Conservation (phyloP, 2,329 filamentous ascomycete genomes). For the Huntiella bhutanensis region DNA sequence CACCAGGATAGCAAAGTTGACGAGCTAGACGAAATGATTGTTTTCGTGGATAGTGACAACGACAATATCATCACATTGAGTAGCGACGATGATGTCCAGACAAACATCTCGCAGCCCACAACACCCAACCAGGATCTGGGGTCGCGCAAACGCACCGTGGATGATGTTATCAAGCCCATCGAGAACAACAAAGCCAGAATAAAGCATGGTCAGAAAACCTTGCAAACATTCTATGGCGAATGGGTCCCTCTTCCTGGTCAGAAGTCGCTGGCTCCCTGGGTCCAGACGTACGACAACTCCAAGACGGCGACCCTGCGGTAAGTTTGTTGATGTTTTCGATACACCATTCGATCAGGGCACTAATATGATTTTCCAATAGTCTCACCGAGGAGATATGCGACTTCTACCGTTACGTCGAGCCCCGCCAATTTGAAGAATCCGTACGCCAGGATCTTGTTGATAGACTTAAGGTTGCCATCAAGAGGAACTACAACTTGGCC, state of each 20-base stretch:
- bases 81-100: conserved; percentile 5
- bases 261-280: conserved; percentile 24
- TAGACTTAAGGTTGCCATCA: conserved; percentile 44
- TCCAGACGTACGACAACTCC: conserved; percentile 28
- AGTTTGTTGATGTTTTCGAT: background rate
- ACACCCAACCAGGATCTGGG: conserved; percentile 25
- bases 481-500: conserved; percentile 29
- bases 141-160: conserved; percentile 54
- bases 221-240: conserved; percentile 29
- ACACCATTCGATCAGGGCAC: background rate
- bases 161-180: conserved; percentile 46
- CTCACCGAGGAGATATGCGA: conserved; percentile 80
- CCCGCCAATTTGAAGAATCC: conserved; percentile 54
- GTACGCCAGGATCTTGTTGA: conserved; percentile 56
- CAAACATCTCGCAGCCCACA: conserved; percentile 8
- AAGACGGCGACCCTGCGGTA: conserved; percentile 1
- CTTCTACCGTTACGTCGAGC: conserved; percentile 72
- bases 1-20: conserved; percentile 32
- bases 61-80: conserved; percentile 19
- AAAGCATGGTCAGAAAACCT: conserved; percentile 21
- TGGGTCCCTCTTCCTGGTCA: conserved; percentile 31
- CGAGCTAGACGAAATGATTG: conserved; percentile 71
- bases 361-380: conserved; percentile 23
- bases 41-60: conserved; percentile 50
- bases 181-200: conserved; percentile 27